Evolutionary conservation across 306 rosid genomes (phyloP), one percentile per base, ranked within the genome.

Genomic region (Cicer yamashitae): DNA sequence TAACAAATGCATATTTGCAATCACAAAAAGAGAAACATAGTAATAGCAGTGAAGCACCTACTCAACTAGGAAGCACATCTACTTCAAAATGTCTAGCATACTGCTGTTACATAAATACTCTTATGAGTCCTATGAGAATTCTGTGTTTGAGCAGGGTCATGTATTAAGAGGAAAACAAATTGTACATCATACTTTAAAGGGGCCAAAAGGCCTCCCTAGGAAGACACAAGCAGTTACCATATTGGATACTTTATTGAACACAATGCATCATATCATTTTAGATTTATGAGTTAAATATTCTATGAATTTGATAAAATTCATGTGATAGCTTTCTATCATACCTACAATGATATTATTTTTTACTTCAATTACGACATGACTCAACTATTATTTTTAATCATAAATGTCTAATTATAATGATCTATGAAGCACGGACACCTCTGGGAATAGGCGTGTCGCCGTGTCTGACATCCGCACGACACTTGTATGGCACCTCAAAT

Each of bases 1-100:
- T 30, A 68, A 76, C 62, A 22, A 77, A 53, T 20, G 63, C 39
- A 51, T 17, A 53, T 41, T 57, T 15, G 67, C 52, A 75, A 69
- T 58, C 78, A 62, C 73, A 71, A 51, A n/a, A 8, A 58, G 70
- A 58, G 47, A 56, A 58, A 7, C 51, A 8, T 12, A 62, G 30
- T 43, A 62, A 61, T 43, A 43, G 14, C 74, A 63, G 63, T 3
- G 10, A 75, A 70, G 53, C 22, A 8, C 62, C n/a, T 30, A 79
- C 68, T 15, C 62, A 75, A 69, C n/a, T 14, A 51, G 45, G 50
- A 67, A 74, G 56, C 70, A 67, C 1, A 4, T n/a, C 59, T 47
- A 46, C 57, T 57, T 45, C 56, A 37, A 73, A 65, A 65, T 79
- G 10, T 20, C 39, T 37, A 73, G 47, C 34, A 7, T 30, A 46